Conservation (phyloP, 257 asterid species). For the Plectranthus barbatus region DNA sequence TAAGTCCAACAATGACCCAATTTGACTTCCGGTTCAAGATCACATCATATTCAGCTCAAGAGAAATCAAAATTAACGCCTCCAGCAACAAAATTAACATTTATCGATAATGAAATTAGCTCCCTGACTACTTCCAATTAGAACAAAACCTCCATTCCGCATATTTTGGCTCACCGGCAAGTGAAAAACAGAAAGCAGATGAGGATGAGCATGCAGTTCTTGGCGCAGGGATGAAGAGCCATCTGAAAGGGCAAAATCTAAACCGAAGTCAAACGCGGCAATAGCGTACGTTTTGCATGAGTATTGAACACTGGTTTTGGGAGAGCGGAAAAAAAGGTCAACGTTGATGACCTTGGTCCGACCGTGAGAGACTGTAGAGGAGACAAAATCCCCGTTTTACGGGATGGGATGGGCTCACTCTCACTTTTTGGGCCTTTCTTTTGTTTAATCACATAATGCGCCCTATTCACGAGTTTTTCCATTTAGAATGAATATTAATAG, state of each 20-base stretch:
- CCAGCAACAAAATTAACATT: background rate
- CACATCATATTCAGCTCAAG: background rate
- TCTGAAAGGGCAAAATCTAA: constrained; percentile 22
- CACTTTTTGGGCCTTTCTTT: no score
- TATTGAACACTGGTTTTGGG: background rate
- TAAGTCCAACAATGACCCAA: background rate
- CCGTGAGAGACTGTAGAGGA: no score
- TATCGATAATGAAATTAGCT: background rate
- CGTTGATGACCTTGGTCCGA: no score
- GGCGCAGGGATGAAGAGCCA: constrained; percentile 23
- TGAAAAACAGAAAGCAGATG: constrained; percentile 28
- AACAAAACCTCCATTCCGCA: background rate
- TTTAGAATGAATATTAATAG: no score
- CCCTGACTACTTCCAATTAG: background rate
- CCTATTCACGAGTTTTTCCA: no score
- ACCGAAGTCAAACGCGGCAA: constrained; percentile 4
- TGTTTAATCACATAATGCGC: no score
- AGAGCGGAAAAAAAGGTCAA: constrained; percentile 15
- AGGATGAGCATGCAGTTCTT: constrained; percentile 14
- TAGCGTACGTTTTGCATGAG: background rate
- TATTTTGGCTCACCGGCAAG: constrained; percentile 26
- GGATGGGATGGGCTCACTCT: no score
- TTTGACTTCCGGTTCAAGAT: constrained; percentile 1
- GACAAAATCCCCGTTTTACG: no score
- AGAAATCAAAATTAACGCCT: background rate